phyloP scores from a whole-genome alignment of 2,329 filamentous ascomycete genomes.

The Alternaria angustiovoidea region DNA sequence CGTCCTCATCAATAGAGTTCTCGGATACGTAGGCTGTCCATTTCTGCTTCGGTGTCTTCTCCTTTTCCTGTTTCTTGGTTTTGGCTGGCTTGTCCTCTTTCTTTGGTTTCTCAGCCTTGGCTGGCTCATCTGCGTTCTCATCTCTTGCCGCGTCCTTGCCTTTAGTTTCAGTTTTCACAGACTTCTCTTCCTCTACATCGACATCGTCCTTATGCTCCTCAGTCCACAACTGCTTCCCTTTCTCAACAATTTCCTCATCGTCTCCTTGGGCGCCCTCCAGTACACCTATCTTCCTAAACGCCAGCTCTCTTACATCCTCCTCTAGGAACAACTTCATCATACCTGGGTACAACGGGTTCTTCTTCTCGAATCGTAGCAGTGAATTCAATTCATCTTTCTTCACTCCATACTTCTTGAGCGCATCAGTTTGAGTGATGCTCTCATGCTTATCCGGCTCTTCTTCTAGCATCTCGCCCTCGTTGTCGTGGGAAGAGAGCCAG shows the following conservation, averaged over 20 bases:
- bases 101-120: background rate
- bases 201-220: slow-evolving; percentile 11
- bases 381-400: slow-evolving; percentile 18
- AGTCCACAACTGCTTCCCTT: slow-evolving; percentile 16
- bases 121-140: background rate
- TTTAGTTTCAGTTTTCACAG: background rate
- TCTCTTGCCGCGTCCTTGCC: background rate
- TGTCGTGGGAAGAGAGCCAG: slow-evolving; percentile 3
- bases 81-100: background rate
- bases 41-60: slow-evolving; percentile 20
- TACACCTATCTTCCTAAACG: slow-evolving; percentile 17
- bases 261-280: slow-evolving; percentile 4
- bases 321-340: slow-evolving; percentile 21
- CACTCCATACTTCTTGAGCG: slow-evolving; percentile 19
- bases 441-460: slow-evolving; percentile 10
- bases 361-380: slow-evolving; percentile 16
- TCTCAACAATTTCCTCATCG: background rate
- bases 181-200: background rate
- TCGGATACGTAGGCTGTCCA: slow-evolving; percentile 18
- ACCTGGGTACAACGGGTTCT: slow-evolving; percentile 15
- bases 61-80: background rate
- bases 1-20: slow-evolving; percentile 5
- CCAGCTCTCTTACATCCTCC: slow-evolving; percentile 12
- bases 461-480: slow-evolving; percentile 5
- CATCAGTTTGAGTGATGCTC: slow-evolving; percentile 25